Conservation (phyloP, 192 early-diverging fungal genomes). For the Backusella westeae region DNA sequence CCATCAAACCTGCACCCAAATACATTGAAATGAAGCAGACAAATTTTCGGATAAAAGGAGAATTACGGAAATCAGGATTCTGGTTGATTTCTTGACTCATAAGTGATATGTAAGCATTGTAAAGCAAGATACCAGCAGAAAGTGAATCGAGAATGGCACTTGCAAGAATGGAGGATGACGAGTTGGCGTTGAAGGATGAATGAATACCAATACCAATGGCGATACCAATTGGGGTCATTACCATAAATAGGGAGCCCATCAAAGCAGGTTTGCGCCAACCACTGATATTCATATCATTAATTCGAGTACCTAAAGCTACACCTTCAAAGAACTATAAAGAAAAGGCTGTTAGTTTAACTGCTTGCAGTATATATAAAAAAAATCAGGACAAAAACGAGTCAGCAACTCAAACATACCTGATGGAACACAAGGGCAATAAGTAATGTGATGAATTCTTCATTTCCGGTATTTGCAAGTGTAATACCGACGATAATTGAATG, state of each 20-base stretch:
- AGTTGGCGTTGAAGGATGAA: slow-evolving; percentile 55
- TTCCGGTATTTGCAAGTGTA: slow-evolving; percentile 61
- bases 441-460: slow-evolving; percentile 56
- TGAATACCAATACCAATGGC: slow-evolving; percentile 75
- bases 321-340: slow-evolving; percentile 47
- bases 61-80: slow-evolving; percentile 46
- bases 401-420: slow-evolving; percentile 48
- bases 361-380: background rate
- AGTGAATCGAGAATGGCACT: slow-evolving; percentile 79
- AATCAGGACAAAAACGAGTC: background rate
- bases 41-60: slow-evolving; percentile 32
- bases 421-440: slow-evolving; percentile 73
- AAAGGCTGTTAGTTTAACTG: background rate
- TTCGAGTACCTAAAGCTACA: slow-evolving; percentile 72
- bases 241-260: slow-evolving; percentile 59
- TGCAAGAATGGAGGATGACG: slow-evolving; percentile 51
- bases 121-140: slow-evolving; percentile 81
- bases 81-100: slow-evolving; percentile 70
- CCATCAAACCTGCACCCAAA: slow-evolving; percentile 72
- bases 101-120: slow-evolving; percentile 73
- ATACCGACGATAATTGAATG: slow-evolving; percentile 81
- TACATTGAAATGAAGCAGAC: slow-evolving; percentile 62
- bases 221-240: slow-evolving; percentile 84
- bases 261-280: slow-evolving; percentile 46
- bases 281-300: slow-evolving; percentile 48